Base-by-base conservation (phyloP, 805 yeast genomes). In the Peterozyma toletana region DNA sequence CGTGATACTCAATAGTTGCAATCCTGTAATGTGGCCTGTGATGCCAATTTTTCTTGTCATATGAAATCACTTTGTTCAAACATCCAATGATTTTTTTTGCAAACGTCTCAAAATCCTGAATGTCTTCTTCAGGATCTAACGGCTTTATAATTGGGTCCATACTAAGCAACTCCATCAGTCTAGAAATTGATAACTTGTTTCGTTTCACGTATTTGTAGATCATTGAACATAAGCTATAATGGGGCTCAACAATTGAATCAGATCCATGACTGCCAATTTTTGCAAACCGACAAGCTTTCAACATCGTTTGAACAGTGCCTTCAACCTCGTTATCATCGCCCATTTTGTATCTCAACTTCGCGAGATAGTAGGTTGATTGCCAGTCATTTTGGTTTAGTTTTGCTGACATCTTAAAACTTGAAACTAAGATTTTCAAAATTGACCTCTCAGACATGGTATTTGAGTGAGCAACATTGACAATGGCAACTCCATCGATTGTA, bases 1-100 rank as follows among this genome's bases (percentile, higher is more conserved):
- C 83, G 2, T 78, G 77, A 42, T 64, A 71, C 14, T 68, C 62
- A 10, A 90, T 78, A 42, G 64, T 69, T 0, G 97, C 88, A 13
- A 86, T 65, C 48, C 89, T 68, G 55, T 73, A 89, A 2, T 77
- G 70, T 1, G 97, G 95, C 42, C 85, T 75, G 56, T 93, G 98
- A 42, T 89, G 95, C 97, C 97, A 89, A 42, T 80, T 86, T 57
- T 81, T 86, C 57, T 84, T 89, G 57, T 91, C 98, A 10, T 75
- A 62, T 0, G 65, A 41, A 14, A 73, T 60, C 2, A 87, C 55
- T 45, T 66, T 74, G 35, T 63, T 63, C 35, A 87, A 58, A 7
- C 77, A 59, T 0, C 56, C 57, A 1, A 83, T 62, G 3, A 83
- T 61, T 11, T 64, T 52, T 7, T 56, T 49, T 43, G 60, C 68